These are phyloP conservation scores for Cyamopsis tetragonoloba DNA, from an alignment of 306 rosid species.

Conservation along the genomic window DNA sequence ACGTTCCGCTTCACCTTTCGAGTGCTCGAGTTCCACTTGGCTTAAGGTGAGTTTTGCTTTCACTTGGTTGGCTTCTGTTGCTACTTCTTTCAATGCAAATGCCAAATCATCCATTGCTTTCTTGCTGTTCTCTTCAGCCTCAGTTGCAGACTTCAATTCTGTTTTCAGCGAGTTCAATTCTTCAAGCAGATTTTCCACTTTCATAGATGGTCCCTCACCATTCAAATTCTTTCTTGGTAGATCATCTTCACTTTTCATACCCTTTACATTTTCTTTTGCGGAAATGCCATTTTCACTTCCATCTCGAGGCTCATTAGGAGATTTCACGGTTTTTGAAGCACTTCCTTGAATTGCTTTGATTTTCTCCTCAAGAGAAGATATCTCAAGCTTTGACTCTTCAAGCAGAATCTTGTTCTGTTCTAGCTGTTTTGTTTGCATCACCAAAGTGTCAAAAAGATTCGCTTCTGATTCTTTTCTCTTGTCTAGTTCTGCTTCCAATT, in stretches of 20 bases:
- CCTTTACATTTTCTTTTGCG: background rate
- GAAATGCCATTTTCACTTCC: background rate
- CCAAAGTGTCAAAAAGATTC: constrained; percentile 50
- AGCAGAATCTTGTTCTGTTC: constrained; percentile 51
- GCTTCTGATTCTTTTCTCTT: constrained; percentile 52
- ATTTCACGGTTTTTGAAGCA: background rate
- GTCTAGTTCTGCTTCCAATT: constrained; percentile 44
- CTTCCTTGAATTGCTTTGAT: constrained; percentile 19
- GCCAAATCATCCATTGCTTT: constrained; percentile 91
- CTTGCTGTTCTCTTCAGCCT: constrained; percentile 74
- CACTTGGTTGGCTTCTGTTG: constrained; percentile 61
- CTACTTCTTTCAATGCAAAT: constrained; percentile 77
- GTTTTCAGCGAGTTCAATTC: constrained; percentile 41
- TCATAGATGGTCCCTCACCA: constrained; percentile 13
- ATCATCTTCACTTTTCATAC: constrained; percentile 25
- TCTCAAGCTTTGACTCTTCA: constrained; percentile 59
- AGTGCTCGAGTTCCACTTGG: constrained; percentile 54
- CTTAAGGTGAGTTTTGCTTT: constrained; percentile 42
- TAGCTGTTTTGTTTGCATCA: constrained; percentile 54
- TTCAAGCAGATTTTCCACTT: constrained; percentile 12
- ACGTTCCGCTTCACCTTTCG: constrained; percentile 51
- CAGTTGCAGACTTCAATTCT: constrained; percentile 51
- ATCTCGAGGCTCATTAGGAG: constrained; percentile 8
- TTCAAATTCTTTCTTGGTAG: constrained; percentile 15
- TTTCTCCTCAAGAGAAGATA: constrained; percentile 38